A percentile compares a stretch with the other conserved stretches of the same genome.
Conservation (phyloP, 2,329 filamentous ascomycete genomes). For the Tolypocladium guangdongense region DNA sequence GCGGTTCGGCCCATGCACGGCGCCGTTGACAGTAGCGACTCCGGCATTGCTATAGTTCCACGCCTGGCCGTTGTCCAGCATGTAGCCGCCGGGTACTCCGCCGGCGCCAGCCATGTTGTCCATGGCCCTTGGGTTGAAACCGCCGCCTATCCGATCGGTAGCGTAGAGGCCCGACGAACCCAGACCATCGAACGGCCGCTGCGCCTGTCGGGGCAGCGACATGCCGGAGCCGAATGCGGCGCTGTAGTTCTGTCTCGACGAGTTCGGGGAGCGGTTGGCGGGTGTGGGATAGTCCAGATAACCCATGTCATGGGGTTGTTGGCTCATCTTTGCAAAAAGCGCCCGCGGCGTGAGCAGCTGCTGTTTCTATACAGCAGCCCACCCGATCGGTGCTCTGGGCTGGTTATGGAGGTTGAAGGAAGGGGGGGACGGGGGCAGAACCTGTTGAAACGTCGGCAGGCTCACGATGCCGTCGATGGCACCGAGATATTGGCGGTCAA, state of each 20-base stretch:
- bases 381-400: constrained; percentile 2
- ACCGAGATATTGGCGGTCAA: not conserved
- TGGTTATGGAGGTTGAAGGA: constrained; percentile 2
- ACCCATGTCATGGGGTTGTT: constrained; percentile 48
- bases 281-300: constrained; percentile 58
- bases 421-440: constrained; percentile 2
- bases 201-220: constrained; percentile 40
- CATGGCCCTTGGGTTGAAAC: constrained; percentile 48
- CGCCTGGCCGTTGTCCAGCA: constrained; percentile 60
- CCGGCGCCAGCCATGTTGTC: constrained; percentile 30
- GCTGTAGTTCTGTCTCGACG: constrained; percentile 49
- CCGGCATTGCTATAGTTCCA: constrained; percentile 67
- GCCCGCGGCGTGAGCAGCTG: constrained; percentile 9
- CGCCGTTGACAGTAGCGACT: constrained; percentile 51
- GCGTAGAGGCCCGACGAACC: constrained; percentile 55
- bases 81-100: constrained; percentile 34
- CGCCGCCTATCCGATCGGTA: constrained; percentile 53
- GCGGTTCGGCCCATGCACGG: constrained; percentile 52
- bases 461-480: not conserved
- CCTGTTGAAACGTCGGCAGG: not conserved
- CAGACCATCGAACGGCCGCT: constrained; percentile 69
- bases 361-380: constrained; percentile 13
- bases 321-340: constrained; percentile 23
- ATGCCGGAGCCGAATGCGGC: constrained; percentile 40
- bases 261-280: constrained; percentile 56